phyloP scores from a whole-genome alignment of 2,329 filamentous ascomycete species.

The Cytospora schulzeri region DNA sequence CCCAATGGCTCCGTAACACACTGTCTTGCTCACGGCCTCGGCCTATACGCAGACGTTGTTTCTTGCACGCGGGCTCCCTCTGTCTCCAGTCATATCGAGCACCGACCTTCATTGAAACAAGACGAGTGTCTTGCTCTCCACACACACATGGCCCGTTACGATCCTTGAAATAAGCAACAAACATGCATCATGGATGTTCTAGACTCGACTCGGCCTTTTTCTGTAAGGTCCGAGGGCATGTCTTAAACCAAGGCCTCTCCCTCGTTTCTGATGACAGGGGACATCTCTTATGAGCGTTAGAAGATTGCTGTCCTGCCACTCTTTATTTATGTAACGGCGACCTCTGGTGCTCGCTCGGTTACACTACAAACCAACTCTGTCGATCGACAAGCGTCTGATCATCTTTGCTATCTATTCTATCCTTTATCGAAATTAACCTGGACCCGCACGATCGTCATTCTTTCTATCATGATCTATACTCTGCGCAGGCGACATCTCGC shows the following conservation, averaged over 20 bases:
- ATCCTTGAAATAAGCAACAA: background rate
- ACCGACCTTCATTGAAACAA: conserved; percentile 13
- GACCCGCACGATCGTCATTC: background rate
- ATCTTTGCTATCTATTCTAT: background rate
- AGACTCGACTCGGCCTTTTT: background rate
- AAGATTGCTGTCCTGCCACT: conserved; percentile 13
- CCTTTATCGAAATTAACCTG: background rate
- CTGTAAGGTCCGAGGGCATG: background rate
- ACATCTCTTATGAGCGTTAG: background rate
- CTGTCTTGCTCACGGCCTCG: background rate
- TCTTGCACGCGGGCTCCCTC: background rate
- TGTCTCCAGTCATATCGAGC: background rate
- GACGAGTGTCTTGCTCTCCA: conserved; percentile 13
- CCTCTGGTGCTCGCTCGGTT: background rate
- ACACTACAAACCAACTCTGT: background rate
- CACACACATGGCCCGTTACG: background rate
- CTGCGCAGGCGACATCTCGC: conserved; percentile 3
- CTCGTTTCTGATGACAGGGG: background rate
- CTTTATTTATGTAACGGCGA: background rate
- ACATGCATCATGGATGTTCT: background rate
- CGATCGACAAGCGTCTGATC: background rate
- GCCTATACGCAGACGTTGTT: background rate
- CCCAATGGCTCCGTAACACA: background rate
- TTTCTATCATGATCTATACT: background rate
- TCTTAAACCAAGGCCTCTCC: conserved; percentile 19